phyloP scores from a whole-genome alignment of 2,329 filamentous ascomycete species.

The Aspergillus pseudonomiae region DNA sequence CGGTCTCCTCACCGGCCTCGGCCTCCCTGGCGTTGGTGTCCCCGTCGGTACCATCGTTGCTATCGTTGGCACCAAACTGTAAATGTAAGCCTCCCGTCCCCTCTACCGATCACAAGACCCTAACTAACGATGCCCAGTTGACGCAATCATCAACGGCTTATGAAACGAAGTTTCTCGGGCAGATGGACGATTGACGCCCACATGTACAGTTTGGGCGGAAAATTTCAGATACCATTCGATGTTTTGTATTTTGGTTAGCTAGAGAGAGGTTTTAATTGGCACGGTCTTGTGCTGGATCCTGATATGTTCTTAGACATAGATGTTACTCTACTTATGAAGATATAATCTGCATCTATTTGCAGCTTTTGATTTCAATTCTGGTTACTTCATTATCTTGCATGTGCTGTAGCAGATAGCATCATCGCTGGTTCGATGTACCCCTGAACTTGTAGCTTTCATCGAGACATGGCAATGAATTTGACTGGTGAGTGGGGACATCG shows the following conservation, averaged over 20 bases:
- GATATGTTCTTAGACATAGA: background rate
- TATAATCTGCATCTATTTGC: too few species aligned
- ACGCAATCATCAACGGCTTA: background rate
- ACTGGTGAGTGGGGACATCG: too few species aligned
- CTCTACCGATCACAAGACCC: too few species aligned
- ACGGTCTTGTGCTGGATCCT: background rate
- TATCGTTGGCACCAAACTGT: background rate
- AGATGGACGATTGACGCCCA: background rate
- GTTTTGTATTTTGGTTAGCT: background rate
- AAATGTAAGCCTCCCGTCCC: background rate
- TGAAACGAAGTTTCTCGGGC: background rate
- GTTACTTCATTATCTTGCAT: too few species aligned
- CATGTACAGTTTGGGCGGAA: background rate
- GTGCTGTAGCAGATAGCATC: too few species aligned
- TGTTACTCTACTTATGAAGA: background rate
- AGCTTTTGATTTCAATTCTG: too few species aligned
- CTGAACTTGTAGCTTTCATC: too few species aligned
- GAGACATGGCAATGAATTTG: too few species aligned
- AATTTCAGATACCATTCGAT: background rate
- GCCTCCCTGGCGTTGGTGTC: constrained; percentile 27
- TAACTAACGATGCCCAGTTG: background rate
- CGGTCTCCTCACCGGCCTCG: constrained; percentile 30
- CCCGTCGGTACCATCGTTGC: constrained; percentile 11
- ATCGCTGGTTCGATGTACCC: too few species aligned
- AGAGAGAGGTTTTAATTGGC: background rate